Evolutionary conservation across 805 yeast species (phyloP).

Genomic region (Wickerhamiella bombiphila): DNA sequence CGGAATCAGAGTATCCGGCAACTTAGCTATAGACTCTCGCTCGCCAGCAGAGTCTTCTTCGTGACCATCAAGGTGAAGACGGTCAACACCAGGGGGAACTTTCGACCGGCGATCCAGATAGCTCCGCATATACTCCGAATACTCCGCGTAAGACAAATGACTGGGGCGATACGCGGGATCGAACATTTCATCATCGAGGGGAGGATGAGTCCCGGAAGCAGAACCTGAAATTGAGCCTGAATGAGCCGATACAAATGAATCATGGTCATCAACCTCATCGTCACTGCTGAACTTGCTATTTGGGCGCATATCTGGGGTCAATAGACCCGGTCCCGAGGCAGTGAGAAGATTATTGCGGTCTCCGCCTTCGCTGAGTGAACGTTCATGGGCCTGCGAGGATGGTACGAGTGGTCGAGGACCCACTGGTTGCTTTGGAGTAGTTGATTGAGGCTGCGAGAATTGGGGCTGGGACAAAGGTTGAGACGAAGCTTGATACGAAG

Average conservation of each 20-base stretch:
- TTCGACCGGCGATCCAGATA: slow-evolving; percentile 10
- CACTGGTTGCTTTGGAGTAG: slow-evolving; percentile 10
- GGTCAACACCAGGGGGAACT: no score
- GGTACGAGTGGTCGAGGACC: slow-evolving; percentile 2
- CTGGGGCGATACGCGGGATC: slow-evolving; percentile 15
- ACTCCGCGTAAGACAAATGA: slow-evolving; percentile 19
- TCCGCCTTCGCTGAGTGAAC: slow-evolving; percentile 24
- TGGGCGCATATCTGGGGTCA: slow-evolving; percentile 17
- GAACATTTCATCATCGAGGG: slow-evolving; percentile 12
- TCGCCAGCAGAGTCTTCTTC: no score
- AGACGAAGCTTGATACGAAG: neutral
- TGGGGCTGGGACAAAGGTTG: neutral
- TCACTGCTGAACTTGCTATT: slow-evolving; percentile 3
- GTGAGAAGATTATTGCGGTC: slow-evolving; percentile 21
- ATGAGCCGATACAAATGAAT: slow-evolving; percentile 18
- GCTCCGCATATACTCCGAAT: slow-evolving; percentile 19
- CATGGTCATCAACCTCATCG: slow-evolving; percentile 11
- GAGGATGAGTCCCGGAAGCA: neutral
- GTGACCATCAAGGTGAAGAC: no score
- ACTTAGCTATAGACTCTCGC: no score
- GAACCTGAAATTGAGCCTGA: neutral
- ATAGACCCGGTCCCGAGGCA: slow-evolving; percentile 14
- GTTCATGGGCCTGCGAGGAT: slow-evolving; percentile 18
- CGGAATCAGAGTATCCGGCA: no score
- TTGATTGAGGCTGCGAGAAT: neutral